These are phyloP conservation scores for Hyphopichia khmerensis DNA, from an alignment of 1,139 yeast species.

Conservation along the genomic window DNA sequence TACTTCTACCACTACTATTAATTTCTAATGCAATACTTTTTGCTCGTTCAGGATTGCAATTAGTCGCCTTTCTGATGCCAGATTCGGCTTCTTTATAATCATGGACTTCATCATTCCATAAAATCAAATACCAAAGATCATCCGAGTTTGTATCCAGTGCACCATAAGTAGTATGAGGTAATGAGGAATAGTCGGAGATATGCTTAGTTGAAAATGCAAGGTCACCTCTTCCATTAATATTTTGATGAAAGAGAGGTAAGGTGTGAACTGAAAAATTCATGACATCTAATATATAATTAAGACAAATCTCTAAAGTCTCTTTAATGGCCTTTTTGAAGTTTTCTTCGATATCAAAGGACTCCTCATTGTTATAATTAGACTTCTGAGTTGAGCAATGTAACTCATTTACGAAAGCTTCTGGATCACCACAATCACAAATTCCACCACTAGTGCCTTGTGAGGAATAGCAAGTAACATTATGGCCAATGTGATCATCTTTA, in stretches of 20 bases:
- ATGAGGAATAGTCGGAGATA: slow-evolving; percentile 28
- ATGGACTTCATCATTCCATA: slow-evolving; percentile 79
- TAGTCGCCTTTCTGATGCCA: slow-evolving; percentile 39
- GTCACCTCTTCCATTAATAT: slow-evolving; percentile 18
- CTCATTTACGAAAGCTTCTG: slow-evolving; percentile 66
- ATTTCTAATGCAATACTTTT: slow-evolving; percentile 34
- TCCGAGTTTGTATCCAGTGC: slow-evolving; percentile 24
- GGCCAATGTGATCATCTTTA: slow-evolving; percentile 62
- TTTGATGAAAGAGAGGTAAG: slow-evolving; percentile 34
- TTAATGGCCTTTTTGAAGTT: slow-evolving; percentile 17
- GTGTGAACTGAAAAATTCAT: slow-evolving; percentile 34
- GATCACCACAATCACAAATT: slow-evolving; percentile 91
- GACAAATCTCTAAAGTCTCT: slow-evolving; percentile 32
- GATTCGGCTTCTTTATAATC: slow-evolving; percentile 48
- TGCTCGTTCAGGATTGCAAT: slow-evolving; percentile 23
- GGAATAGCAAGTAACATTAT: slow-evolving; percentile 54
- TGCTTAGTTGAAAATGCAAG: slow-evolving; percentile 19
- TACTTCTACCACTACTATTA: slow-evolving; percentile 30
- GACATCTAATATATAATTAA: slow-evolving; percentile 53
- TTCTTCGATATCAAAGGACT: slow-evolving; percentile 8
- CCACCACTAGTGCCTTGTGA: slow-evolving; percentile 54
- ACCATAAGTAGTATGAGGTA: slow-evolving; percentile 30
- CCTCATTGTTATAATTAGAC: slow-evolving; percentile 1
- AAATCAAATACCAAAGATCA: slow-evolving; percentile 43
- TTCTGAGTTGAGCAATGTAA: slow-evolving; percentile 50